phyloP scores from a whole-genome alignment of 1,284 basidiomycete genomes.

The Ganoderma meredithae region DNA sequence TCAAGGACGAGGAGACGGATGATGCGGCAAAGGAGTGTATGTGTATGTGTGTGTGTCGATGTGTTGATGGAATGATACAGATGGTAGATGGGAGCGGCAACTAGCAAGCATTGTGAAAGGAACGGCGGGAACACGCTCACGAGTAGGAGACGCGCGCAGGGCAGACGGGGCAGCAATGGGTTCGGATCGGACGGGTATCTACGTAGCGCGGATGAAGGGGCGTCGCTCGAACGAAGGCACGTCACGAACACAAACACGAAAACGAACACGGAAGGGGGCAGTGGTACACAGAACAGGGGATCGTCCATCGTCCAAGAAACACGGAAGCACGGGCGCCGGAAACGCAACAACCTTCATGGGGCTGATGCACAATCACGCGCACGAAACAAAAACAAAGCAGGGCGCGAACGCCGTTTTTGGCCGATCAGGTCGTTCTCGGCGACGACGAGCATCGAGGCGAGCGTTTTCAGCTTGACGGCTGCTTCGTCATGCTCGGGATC shows the following conservation, averaged over 20 bases:
- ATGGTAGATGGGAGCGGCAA: slow-evolving; percentile 8
- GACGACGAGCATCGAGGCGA: not conserved
- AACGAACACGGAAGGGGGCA: not conserved
- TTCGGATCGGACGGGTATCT: slow-evolving; percentile 18
- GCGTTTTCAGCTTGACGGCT: slow-evolving; percentile 29
- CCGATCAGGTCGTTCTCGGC: not conserved
- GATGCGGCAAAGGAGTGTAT: not conserved
- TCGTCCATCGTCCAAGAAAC: slow-evolving; percentile 24
- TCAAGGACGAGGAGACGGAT: not conserved
- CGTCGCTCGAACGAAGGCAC: not conserved
- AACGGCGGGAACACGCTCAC: not conserved
- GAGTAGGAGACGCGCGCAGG: not conserved
- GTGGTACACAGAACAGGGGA: slow-evolving; percentile 5
- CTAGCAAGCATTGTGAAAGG: not conserved
- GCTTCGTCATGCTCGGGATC: slow-evolving; percentile 37
- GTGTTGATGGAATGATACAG: not conserved
- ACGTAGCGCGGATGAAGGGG: slow-evolving; percentile 13
- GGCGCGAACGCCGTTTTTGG: slow-evolving; percentile 15
- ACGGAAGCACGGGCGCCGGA: not conserved
- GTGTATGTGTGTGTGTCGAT: too few species aligned
- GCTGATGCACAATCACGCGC: not conserved
- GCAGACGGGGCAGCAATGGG: slow-evolving; percentile 20
- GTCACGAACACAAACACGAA: not conserved
- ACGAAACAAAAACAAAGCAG: slow-evolving; percentile 3
- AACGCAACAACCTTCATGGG: not conserved